Conservation (phyloP, 2,329 filamentous ascomycete species). For the Drechslerella coelobrocha region DNA sequence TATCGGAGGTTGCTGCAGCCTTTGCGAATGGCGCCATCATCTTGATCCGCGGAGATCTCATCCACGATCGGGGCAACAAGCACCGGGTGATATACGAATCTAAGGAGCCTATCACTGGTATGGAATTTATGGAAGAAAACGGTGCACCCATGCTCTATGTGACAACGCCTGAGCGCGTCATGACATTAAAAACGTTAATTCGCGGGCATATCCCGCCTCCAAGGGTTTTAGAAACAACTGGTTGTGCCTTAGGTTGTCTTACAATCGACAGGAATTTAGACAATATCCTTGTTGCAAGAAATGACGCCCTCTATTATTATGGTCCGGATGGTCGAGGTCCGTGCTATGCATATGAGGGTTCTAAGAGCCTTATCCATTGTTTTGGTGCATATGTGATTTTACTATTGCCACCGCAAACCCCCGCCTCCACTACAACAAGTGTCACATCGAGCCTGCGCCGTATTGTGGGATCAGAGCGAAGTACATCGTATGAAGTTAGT, state of each 20-base stretch:
- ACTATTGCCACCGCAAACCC: constrained; percentile 73
- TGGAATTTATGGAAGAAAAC: constrained; percentile 71
- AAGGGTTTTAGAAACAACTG: constrained; percentile 84
- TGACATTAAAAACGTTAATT: constrained; percentile 85
- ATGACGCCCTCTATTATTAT: constrained; percentile 96
- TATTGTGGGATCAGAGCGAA: constrained; percentile 57
- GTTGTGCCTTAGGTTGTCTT: constrained; percentile 95
- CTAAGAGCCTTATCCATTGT: constrained; percentile 79
- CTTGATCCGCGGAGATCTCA: constrained; percentile 88
- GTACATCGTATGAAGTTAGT: constrained; percentile 83
- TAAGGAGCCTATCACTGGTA: constrained; percentile 91
- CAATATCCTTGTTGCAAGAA: constrained; percentile 87
- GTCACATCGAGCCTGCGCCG: constrained; percentile 17
- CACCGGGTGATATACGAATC: constrained; percentile 96
- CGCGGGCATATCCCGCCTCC: constrained; percentile 88
- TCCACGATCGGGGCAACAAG: constrained; percentile 92
- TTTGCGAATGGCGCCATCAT: constrained; percentile 96
- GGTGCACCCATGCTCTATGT: constrained; percentile 78
- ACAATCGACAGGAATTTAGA: constrained; percentile 63
- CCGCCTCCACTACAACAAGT: constrained; percentile 57
- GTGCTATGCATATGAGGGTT: constrained; percentile 87
- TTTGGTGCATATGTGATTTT: constrained; percentile 87
- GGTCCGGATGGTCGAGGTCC: constrained; percentile 82
- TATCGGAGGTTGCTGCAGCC: constrained; percentile 90
- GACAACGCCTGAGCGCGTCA: constrained; percentile 83